Evolutionary conservation across 371 early-diverging fungal species (phyloP).

Genomic region (Rhizopus stolonifer): DNA sequence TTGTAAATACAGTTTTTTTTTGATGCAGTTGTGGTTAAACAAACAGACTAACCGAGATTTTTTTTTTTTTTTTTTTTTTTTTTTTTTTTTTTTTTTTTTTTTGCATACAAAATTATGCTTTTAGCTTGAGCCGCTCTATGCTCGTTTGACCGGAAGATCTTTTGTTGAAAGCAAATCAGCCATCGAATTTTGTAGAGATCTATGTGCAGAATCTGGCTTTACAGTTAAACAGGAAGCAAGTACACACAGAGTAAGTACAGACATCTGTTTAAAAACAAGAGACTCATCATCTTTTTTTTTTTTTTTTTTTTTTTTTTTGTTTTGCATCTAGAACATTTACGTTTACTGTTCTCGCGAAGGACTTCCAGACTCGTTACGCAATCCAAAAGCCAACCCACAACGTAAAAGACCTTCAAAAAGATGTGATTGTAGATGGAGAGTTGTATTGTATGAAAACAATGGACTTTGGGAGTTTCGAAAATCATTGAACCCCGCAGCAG

Average conservation of each 20-base stretch:
- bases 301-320: not conserved
- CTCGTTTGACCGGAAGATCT: conserved; percentile 28
- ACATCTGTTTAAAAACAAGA: not conserved
- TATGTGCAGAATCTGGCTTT: conserved; percentile 54
- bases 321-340: conserved; percentile 52
- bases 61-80: not conserved
- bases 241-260: conserved; percentile 45
- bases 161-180: conserved; percentile 30
- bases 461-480: conserved; percentile 60
- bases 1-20: conserved; percentile 12
- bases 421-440: conserved; percentile 61
- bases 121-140: conserved; percentile 51
- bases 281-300: no score
- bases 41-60: not conserved
- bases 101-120: no score
- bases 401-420: conserved; percentile 53
- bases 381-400: conserved; percentile 40
- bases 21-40: not conserved
- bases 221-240: conserved; percentile 60
- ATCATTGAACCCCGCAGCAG: conserved; percentile 59
- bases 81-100: not conserved
- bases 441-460: conserved; percentile 54
- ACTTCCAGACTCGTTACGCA: conserved; percentile 52
- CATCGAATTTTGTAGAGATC: conserved; percentile 42
- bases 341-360: conserved; percentile 61